Percentiles rank a stretch among this genome's conserved stretches.
Evolutionary conservation across 2,329 filamentous ascomycete genomes (phyloP).

Genomic region (Neobulgaria alba): DNA sequence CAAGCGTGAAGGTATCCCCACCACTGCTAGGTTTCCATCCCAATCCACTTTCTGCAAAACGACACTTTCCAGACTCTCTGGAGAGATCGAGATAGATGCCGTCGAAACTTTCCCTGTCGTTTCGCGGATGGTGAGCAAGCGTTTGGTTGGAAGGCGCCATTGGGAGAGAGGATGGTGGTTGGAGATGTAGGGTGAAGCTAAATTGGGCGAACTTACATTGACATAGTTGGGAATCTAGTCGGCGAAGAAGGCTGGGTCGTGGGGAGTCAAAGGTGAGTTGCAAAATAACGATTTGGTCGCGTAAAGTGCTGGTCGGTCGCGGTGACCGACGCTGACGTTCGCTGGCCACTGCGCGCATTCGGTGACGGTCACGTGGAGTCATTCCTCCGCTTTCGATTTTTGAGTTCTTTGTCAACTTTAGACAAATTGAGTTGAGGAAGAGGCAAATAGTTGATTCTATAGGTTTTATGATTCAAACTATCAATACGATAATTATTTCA

Average conservation of each 20-base stretch:
- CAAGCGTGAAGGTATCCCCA: slow-evolving; percentile 88
- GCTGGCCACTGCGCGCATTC: too few relatives aligned
- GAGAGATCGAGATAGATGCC: slow-evolving; percentile 95
- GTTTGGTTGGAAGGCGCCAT: background rate
- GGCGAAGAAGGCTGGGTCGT: background rate
- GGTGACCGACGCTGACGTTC: background rate
- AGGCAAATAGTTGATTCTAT: background rate
- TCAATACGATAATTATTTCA: too few relatives aligned
- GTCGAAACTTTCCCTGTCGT: slow-evolving; percentile 77
- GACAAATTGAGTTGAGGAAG: background rate
- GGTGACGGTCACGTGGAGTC: background rate
- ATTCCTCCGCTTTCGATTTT: background rate
- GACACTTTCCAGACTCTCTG: slow-evolving; percentile 84
- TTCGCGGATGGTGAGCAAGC: background rate
- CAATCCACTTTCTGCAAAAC: slow-evolving; percentile 87
- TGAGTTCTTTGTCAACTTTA: background rate
- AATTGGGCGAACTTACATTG: slow-evolving; percentile 1
- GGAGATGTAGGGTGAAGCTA: background rate
- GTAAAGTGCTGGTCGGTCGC: background rate
- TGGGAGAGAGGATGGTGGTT: background rate
- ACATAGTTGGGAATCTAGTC: background rate
- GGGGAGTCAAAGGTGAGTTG: background rate
- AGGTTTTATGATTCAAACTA: background rate
- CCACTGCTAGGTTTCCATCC: slow-evolving; percentile 88
- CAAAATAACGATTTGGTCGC: background rate